A percentile compares a stretch with the other conserved stretches of the same genome.
These are phyloP conservation scores for Psilocybe mexicana DNA, from an alignment of 1,284 basidiomycete genomes.

Conservation along the genomic window DNA sequence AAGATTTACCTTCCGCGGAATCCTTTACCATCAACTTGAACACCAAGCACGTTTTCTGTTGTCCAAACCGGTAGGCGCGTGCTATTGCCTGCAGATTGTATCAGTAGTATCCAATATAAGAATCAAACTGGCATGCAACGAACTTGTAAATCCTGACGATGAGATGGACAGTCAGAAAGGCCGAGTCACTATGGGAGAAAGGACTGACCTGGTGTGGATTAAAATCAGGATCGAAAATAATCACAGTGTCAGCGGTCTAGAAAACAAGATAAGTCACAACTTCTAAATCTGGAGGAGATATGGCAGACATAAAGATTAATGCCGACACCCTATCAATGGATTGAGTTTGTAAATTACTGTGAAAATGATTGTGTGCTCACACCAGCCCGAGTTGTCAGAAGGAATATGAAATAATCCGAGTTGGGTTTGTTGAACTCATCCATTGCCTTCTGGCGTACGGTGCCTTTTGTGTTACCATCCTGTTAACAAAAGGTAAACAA, in stretches of 20 bases:
- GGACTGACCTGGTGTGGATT: conserved; percentile 81
- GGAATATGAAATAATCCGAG: conserved; percentile 88
- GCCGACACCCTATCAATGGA: conserved; percentile 60
- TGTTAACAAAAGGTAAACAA: conserved; percentile 36
- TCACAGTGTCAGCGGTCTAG: conserved; percentile 84
- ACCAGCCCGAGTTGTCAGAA: conserved; percentile 93
- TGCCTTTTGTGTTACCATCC: conserved; percentile 90
- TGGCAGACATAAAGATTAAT: conserved; percentile 75
- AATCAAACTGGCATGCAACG: conserved; percentile 14
- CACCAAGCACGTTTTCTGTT: conserved; percentile 81
- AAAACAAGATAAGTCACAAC: conserved; percentile 47
- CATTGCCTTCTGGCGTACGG: conserved; percentile 89
- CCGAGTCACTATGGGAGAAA: neutral
- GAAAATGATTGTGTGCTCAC: conserved; percentile 43
- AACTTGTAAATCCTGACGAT: conserved; percentile 65
- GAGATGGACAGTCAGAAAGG: conserved; percentile 22
- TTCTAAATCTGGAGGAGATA: neutral
- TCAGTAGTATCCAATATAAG: conserved; percentile 1
- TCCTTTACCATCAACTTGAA: conserved; percentile 92
- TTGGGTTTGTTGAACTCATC: conserved; percentile 88
- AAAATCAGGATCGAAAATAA: conserved; percentile 92
- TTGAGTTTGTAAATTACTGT: neutral
- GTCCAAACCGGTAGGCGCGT: conserved; percentile 82
- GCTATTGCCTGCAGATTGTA: conserved; percentile 72
- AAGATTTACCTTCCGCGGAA: conserved; percentile 74